Percentiles rank a stretch among this genome's conserved stretches.
Evolutionary conservation across 2,329 filamentous ascomycete species (phyloP).

Genomic region (Colletotrichum agaves): DNA sequence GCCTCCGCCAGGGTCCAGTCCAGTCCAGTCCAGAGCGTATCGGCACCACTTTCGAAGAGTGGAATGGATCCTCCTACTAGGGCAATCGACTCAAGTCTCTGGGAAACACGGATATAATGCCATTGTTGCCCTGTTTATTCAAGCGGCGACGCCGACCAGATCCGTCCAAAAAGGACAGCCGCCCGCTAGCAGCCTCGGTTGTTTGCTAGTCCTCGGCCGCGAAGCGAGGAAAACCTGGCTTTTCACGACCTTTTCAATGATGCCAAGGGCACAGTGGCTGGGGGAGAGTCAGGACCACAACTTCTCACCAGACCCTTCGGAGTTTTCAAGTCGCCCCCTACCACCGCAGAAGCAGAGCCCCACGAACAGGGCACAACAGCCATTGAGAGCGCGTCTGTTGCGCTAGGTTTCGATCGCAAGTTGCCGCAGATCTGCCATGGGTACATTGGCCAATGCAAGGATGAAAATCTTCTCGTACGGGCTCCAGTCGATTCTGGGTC

Average conservation of each 20-base stretch:
- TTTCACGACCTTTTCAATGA: slow-evolving; percentile 12
- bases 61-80: slow-evolving; percentile 16
- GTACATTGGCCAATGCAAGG: slow-evolving; percentile 35
- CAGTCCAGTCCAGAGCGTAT: neutral
- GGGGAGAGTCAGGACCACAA: slow-evolving; percentile 29
- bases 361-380: slow-evolving; percentile 25
- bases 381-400: slow-evolving; percentile 20
- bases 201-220: slow-evolving; percentile 18
- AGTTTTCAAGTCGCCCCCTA: slow-evolving; percentile 36
- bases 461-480: slow-evolving; percentile 38
- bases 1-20: slow-evolving; percentile 22
- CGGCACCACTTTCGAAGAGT: slow-evolving; percentile 19
- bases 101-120: slow-evolving; percentile 16
- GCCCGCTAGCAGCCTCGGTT: slow-evolving; percentile 31
- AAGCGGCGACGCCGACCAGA: slow-evolving; percentile 28
- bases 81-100: neutral
- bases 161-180: slow-evolving; percentile 6
- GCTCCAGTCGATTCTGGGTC: slow-evolving; percentile 25
- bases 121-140: slow-evolving; percentile 27
- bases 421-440: slow-evolving; percentile 36
- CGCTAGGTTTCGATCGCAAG: slow-evolving; percentile 36
- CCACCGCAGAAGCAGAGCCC: slow-evolving; percentile 32
- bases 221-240: slow-evolving; percentile 25
- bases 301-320: slow-evolving; percentile 36
- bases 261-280: slow-evolving; percentile 34